Percentiles rank a stretch among this genome's conserved stretches.
phyloP scores from a whole-genome alignment of 148 eudicot species.

The Mesembryanthemum crystallinum region DNA sequence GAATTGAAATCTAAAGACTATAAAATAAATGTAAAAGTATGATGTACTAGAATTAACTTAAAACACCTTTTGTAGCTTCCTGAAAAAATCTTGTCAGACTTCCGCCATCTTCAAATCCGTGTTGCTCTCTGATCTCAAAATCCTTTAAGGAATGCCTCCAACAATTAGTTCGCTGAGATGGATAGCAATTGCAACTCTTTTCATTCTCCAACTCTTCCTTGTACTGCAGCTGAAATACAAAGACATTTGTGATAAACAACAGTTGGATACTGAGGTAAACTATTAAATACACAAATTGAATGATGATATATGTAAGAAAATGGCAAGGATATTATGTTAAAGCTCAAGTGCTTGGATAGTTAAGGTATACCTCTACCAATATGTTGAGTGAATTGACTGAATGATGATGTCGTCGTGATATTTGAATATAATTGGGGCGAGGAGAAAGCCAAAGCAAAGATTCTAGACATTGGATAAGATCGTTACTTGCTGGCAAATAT shows the following conservation, averaged over 20 bases:
- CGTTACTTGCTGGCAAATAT: background rate
- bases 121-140: background rate
- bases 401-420: background rate
- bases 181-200: conserved; percentile 10
- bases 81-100: background rate
- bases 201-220: background rate
- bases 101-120: background rate
- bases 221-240: conserved; percentile 7
- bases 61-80: background rate
- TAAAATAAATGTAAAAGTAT: too few relatives aligned
- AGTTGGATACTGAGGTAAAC: background rate
- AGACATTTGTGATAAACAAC: background rate
- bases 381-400: too few relatives aligned
- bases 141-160: conserved; percentile 8
- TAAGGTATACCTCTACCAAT: background rate
- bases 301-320: background rate
- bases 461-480: background rate
- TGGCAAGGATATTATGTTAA: too few relatives aligned
- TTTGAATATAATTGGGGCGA: background rate
- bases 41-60: background rate
- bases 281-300: too few relatives aligned
- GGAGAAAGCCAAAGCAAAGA: background rate
- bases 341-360: background rate
- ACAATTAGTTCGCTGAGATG: background rate
- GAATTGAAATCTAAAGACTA: too few relatives aligned